Base-by-base conservation (phyloP, 805 yeast genomes). In the Saccharomyces cerevisiae region DNA sequence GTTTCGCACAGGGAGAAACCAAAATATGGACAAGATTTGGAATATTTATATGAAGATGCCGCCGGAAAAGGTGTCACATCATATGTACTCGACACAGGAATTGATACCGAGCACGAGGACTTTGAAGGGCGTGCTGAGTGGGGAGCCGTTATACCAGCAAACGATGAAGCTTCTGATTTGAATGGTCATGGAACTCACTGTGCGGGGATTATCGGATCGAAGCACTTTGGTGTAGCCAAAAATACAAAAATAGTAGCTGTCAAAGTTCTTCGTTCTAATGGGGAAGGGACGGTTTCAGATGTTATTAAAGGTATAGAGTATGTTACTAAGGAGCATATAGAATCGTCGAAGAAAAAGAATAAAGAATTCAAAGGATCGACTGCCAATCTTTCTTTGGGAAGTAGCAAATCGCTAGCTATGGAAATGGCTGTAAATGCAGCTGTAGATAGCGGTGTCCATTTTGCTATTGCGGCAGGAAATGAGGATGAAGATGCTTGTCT, bases 401-500 rank as follows among this genome's bases (percentile, higher is more conserved):
- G 97, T 70, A 96, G 96, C 65, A 85, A 84, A 66, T 87, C 96
- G 2, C 87, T 89, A 51, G 83, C 96, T 8, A 79, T 91, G 62
- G 96, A 89, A 67, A 63, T 83, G 70, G 96, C 96, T 54, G 95
- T 88, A 48, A 83, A 88, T 62, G 96, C 96, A 48, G 97, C 96
- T 43, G 89, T 88, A 50, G 78, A 81, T 59, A 87, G 91, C 31
- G 97, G 97, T 64, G 73, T 92, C 56, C 94, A 89, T 69, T 86
- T 92, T 70, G 95, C 96, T 41, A 96, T 89, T 59, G 97, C 98
- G 51, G 97, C 97, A 30, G 98, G 97, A 74, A 91, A 92, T 71
- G 96, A 87, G 68, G 85, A 87, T 69, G 87, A 84, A 63, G 96
- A 91, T 70, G 96, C 98, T 53, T 92, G 98, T 79, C 80, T 83